Conservation (phyloP, 176 grass and related monocot species). For the Eragrostis nindensis region DNA sequence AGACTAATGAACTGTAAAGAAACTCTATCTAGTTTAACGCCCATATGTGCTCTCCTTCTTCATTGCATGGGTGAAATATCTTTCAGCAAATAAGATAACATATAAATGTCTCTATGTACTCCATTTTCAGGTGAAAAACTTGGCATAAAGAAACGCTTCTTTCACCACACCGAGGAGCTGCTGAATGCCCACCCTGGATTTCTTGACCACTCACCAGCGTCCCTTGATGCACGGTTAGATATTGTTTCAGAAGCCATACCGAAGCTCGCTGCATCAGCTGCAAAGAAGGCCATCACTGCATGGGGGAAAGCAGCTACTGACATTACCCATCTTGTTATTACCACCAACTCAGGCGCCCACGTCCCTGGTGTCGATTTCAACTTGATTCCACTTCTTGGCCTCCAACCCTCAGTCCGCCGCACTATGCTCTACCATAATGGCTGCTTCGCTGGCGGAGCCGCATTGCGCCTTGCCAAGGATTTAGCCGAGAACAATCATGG, state of each 20-base stretch:
- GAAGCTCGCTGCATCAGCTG: slow-evolving; percentile 52
- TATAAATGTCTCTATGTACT: no score
- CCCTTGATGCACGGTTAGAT: slow-evolving; percentile 48
- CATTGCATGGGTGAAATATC: no score
- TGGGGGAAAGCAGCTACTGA: slow-evolving; percentile 57
- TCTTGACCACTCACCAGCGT: slow-evolving; percentile 29
- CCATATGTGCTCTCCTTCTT: no score
- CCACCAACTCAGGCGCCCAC: slow-evolving; percentile 59
- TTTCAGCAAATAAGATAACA: no score
- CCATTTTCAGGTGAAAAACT: slow-evolving; percentile 31
- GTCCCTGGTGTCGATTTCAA: slow-evolving; percentile 57
- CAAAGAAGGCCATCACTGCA: slow-evolving; percentile 49
- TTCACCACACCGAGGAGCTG: slow-evolving; percentile 44
- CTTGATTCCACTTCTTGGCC: slow-evolving; percentile 55
- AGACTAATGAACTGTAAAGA: no score
- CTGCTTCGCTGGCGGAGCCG: slow-evolving; percentile 47
- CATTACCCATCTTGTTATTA: slow-evolving; percentile 66
- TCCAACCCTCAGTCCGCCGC: slow-evolving; percentile 41
- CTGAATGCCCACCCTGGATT: slow-evolving; percentile 42
- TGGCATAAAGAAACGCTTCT: slow-evolving; percentile 45
- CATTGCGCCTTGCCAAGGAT: slow-evolving; percentile 69
- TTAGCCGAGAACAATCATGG: slow-evolving; percentile 65
- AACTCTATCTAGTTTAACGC: no score
- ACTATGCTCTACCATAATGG: slow-evolving; percentile 50
- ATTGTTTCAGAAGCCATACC: slow-evolving; percentile 52